Base-by-base conservation (phyloP, 768 basidiomycete genomes). In the Cyclocybe aegerita region DNA sequence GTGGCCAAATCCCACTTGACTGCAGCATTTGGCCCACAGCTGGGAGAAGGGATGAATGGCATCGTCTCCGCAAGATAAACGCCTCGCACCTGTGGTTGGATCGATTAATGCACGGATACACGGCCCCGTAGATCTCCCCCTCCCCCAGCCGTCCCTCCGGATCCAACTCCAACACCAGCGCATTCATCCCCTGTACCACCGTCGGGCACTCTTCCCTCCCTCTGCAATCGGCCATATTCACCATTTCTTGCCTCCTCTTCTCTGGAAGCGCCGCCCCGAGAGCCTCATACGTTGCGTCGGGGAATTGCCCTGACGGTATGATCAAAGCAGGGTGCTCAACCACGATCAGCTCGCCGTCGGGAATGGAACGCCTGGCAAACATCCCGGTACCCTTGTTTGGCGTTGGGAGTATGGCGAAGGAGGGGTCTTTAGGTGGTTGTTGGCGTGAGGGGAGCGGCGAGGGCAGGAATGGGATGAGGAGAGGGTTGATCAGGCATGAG, bases 21-120 rank as follows among this genome's bases (percentile, higher is more conserved):
- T 9, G 68, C 68, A 2, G 71, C 73, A 53, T 77, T 76, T 5
- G 76, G 73, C 14, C 71, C 71, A 49, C 78, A 79, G 52, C 76
- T 77, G 38, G 17, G 38, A 15, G 16, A 16, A 4, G n/a, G 15
- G 17, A 50, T 12, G 14, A 15, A 7, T 1, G 7, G 5, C 31
- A 33, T 10, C 1, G 16, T 10, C 29, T 17, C 12, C 30, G 8
- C 31, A 37, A 15, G n/a, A 23, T 14, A 32, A 31, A 39, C 12
- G 16, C 4, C 52, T 42, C 57, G 14, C 30, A 73, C 73, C 72
- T 75, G 45, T 79, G 78, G 51, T 79, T 79, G 32, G 64, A 65
- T 9, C 77, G 66, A 54, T 73, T 73, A 30, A 77, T 68, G 31
- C 64, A 62, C 9, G 72, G 65, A 55, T 74, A 78, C 0, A 73